Conservation (phyloP, 2,329 filamentous ascomycete species). For the Hypoxylon sp. region DNA sequence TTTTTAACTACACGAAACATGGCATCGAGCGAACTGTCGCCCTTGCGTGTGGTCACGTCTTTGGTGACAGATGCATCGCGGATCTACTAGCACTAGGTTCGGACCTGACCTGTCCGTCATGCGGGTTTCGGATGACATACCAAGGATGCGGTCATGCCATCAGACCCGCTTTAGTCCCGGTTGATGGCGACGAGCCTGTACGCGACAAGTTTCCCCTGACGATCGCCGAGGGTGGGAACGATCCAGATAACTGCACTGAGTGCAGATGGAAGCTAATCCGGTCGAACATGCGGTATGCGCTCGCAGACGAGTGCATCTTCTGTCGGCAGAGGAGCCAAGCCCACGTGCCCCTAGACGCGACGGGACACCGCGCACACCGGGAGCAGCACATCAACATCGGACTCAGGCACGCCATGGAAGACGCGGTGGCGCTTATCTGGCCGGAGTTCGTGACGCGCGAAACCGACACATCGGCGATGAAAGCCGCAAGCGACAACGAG, state of each 20-base stretch:
- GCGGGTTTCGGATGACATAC: conserved; percentile 46
- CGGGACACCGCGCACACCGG: conserved; percentile 43
- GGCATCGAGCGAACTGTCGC: conserved; percentile 44
- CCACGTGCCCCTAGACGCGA: conserved; percentile 22
- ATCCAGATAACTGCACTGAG: conserved; percentile 43
- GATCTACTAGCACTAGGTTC: conserved; percentile 11
- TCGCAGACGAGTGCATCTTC: conserved; percentile 41
- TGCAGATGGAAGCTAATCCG: conserved; percentile 45
- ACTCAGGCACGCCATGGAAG: conserved; percentile 28
- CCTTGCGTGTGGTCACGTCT: conserved; percentile 48
- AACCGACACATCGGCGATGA: conserved; percentile 34
- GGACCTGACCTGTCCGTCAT: conserved; percentile 43
- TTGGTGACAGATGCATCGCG: conserved; percentile 47
- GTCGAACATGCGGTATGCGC: conserved; percentile 33
- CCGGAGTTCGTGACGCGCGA: conserved; percentile 46
- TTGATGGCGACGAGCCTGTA: conserved; percentile 31
- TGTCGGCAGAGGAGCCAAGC: conserved; percentile 32
- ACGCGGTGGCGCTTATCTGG: conserved; percentile 40
- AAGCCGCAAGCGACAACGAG: conserved; percentile 37
- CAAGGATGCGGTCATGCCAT: conserved; percentile 43
- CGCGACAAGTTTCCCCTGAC: conserved; percentile 47
- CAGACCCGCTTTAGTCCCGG: conserved; percentile 37
- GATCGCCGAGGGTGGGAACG: conserved; percentile 42
- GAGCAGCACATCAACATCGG: conserved; percentile 36
- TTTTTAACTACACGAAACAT: conserved; percentile 31